Evolutionary conservation across 1,139 yeast species (phyloP).

Genomic region (Pichia sp.): DNA sequence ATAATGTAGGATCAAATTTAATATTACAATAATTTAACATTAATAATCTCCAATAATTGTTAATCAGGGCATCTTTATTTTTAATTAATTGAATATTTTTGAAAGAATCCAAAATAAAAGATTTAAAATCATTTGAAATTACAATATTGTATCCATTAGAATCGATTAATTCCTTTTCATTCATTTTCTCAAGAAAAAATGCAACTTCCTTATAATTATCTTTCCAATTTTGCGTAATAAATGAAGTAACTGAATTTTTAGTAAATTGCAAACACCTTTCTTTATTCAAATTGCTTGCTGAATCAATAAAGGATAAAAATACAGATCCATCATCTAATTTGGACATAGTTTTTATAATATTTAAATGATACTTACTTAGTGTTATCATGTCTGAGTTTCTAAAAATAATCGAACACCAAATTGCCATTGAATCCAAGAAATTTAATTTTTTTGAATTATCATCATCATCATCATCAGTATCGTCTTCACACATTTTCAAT

Average conservation of each 20-base stretch:
- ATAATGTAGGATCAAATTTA: constrained; percentile 12
- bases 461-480: constrained; percentile 1
- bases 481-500: not conserved
- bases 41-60: constrained; percentile 38
- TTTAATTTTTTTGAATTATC: constrained; percentile 24
- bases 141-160: constrained; percentile 17
- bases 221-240: constrained; percentile 36
- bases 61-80: constrained; percentile 26
- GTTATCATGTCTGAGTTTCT: constrained; percentile 55
- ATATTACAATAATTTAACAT: constrained; percentile 28
- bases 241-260: constrained; percentile 42
- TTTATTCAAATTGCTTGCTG: constrained; percentile 37
- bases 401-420: constrained; percentile 41
- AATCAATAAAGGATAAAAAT: constrained; percentile 46
- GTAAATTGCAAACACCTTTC: constrained; percentile 46
- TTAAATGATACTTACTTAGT: constrained; percentile 42
- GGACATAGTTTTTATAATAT: constrained; percentile 20
- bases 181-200: constrained; percentile 37
- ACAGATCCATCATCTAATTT: constrained; percentile 31
- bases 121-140: constrained; percentile 28
- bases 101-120: constrained; percentile 20
- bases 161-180: constrained; percentile 23
- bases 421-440: constrained; percentile 31
- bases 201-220: constrained; percentile 35
- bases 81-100: constrained; percentile 11